Percentiles rank a stretch among this genome's conserved stretches.
These are phyloP conservation scores for Camellia granthamiana DNA, from an alignment of 148 eudicot species.

Conservation along the genomic window DNA sequence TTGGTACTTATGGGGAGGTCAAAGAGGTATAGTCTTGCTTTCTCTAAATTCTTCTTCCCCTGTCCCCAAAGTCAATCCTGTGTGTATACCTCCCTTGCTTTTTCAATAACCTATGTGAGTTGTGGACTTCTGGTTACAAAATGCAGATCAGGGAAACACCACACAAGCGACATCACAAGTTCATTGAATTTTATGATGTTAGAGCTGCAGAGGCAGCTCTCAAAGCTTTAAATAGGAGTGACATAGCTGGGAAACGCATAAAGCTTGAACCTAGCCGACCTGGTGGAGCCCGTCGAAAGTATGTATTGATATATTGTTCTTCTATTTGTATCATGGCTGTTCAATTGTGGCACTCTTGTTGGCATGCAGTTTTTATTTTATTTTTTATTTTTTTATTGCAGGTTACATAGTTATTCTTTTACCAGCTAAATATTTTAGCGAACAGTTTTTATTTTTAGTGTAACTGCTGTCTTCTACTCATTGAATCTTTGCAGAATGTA, in stretches of 20 bases:
- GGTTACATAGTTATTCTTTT: background rate
- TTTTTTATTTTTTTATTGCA: background rate
- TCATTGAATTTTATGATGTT: constrained; percentile 56
- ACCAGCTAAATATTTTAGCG: background rate
- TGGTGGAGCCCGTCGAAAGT: constrained; percentile 63
- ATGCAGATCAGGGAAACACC: constrained; percentile 64
- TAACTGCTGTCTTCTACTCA: background rate
- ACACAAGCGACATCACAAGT: constrained; percentile 58
- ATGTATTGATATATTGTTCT: constrained; percentile 9
- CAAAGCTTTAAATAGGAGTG: constrained; percentile 56
- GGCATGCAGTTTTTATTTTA: background rate
- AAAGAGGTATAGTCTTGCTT: constrained; percentile 38
- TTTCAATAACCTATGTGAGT: background rate
- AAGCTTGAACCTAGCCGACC: constrained; percentile 66
- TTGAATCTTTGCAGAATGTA: background rate
- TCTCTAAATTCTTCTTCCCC: background rate
- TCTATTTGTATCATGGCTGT: background rate
- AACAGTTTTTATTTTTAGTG: background rate
- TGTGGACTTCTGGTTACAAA: constrained; percentile 7
- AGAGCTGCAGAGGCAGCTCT: constrained; percentile 65
- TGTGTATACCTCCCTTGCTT: constrained; percentile 5
- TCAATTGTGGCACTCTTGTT: constrained; percentile 2
- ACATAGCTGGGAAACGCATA: constrained; percentile 61
- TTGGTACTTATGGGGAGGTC: constrained; percentile 60
- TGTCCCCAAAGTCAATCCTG: background rate